A percentile compares a stretch with the other conserved stretches of the same genome.
Evolutionary conservation across 768 basidiomycete genomes (phyloP).

Genomic region (Rhizopogon sp.): DNA sequence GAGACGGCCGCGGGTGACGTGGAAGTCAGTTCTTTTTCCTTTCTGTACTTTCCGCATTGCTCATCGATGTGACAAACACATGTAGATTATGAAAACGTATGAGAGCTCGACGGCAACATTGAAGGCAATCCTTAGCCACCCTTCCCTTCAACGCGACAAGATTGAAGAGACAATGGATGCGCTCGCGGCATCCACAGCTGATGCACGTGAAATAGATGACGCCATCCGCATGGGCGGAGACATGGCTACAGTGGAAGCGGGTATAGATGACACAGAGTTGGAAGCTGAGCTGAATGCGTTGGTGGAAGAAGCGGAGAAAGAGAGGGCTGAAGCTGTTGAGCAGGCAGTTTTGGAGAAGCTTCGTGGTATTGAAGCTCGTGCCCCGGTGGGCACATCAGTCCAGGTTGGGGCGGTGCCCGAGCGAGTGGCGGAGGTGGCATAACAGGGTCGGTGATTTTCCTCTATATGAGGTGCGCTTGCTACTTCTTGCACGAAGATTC

Average conservation of each 20-base stretch:
- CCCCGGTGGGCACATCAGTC: not conserved
- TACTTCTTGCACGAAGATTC: too few species aligned
- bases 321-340: constrained; percentile 31
- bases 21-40: constrained; percentile 47
- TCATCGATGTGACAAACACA: constrained; percentile 1
- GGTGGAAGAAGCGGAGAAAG: constrained; percentile 38
- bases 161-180: constrained; percentile 88
- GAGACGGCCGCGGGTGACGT: constrained; percentile 89
- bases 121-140: constrained; percentile 70
- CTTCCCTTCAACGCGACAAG: constrained; percentile 68
- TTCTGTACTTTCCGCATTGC: not conserved
- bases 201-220: constrained; percentile 80
- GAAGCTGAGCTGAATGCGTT: constrained; percentile 64
- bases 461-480: too few species aligned
- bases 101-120: constrained; percentile 79
- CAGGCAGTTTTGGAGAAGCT: constrained; percentile 16
- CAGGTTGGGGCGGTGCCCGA: not conserved
- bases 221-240: constrained; percentile 67
- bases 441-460: not conserved
- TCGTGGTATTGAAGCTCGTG: constrained; percentile 12
- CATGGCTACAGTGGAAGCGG: constrained; percentile 42
- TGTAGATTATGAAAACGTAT: constrained; percentile 82
- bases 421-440: not conserved
- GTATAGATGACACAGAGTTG: constrained; percentile 50
- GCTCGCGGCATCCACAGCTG: constrained; percentile 75